Evolutionary conservation across 164 flowering plant genomes (phyloP), one percentile per base, ranked within the genome.

Genomic region (Cinnamomum chago): DNA sequence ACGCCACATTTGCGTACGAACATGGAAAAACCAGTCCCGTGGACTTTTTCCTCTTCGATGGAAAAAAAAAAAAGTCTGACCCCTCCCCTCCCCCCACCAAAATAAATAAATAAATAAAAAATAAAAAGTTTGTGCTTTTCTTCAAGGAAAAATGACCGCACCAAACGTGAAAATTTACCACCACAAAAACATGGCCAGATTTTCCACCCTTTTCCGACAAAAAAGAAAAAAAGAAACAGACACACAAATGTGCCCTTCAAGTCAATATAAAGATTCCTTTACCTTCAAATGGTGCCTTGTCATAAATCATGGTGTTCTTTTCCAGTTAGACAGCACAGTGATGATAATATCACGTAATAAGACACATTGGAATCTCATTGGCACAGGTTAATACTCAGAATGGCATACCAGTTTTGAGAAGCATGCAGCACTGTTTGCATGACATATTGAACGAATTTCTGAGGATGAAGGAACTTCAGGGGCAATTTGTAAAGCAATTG

Each of bases 371-470:
- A 30, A 67, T 28, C 40, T 12, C 13, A 27, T 67, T 27, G 50
- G 4, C 60, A 55, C 4, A 11, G 15, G 28, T 67, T 30, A 27
- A 17, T 30, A n/a, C 20, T 28, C 24, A 51, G 5, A 28, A 68
- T 25, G 72, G 73, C 83, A 71, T 83, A 93, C 98, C 90, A 89
- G 76, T 77, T 95, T 93, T 25, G 84, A 77, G 80, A 82, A 92
- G 83, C 99, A 95, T 12, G 83, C 71, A 15, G 82, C 99, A 17
- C 97, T 86, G 69, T 95, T 95, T 40, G 93, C 80, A 82, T 95
- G 87, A 73, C 97, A 95, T 23, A 90, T 89, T 15, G 98, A 88
- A 28, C 94, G 90, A 20, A 93, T 33, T 73, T 95, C 96, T 62
- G 71, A 74, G 9, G 90, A 80, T 27, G 83, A 76, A 3, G 91